Conservation (phyloP, 495 filamentous ascomycete species). For the Penicillium bialowiezense region DNA sequence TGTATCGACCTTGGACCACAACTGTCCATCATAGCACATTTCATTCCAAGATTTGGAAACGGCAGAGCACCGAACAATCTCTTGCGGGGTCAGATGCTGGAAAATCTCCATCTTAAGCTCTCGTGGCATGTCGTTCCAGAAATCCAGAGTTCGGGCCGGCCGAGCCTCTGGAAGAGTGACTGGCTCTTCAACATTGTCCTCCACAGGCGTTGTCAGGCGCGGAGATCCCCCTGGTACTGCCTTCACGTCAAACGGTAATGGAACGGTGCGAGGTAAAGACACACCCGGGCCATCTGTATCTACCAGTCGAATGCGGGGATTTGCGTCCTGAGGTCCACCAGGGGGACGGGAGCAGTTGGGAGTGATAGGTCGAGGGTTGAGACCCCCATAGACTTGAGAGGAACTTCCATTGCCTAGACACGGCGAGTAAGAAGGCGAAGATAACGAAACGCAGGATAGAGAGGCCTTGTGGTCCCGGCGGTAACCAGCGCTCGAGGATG, state of each 20-base stretch:
- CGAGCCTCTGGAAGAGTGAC: conserved; percentile 18
- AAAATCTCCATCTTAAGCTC: conserved; percentile 82
- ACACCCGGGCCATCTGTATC: conserved; percentile 33
- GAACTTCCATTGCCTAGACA: conserved; percentile 52
- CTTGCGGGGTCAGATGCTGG: conserved; percentile 69
- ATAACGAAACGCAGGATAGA: conserved; percentile 82
- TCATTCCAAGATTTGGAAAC: conserved; percentile 80
- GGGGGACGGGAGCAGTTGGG: conserved; percentile 55
- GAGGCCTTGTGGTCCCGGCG: conserved; percentile 69
- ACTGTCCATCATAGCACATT: conserved; percentile 92
- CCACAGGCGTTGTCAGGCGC: conserved; percentile 17
- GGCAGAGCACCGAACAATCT: conserved; percentile 76
- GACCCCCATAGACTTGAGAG: conserved; percentile 59
- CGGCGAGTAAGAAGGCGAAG: conserved; percentile 56
- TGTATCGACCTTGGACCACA: conserved; percentile 84
- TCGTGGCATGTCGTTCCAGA: conserved; percentile 76
- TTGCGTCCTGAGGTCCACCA: conserved; percentile 33
- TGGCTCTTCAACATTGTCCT: conserved; percentile 32
- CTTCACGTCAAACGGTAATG: conserved; percentile 64
- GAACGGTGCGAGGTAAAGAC: conserved; percentile 40
- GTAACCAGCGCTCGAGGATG: conserved; percentile 49
- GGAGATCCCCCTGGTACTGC: conserved; percentile 42
- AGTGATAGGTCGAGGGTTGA: conserved; percentile 54
- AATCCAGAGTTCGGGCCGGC: conserved; percentile 56
- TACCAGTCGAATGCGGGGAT: conserved; percentile 50